Evolutionary conservation across 208 protist genomes (phyloP), one percentile per base, ranked within the genome.

Genomic region (Angomonas deanei): DNA sequence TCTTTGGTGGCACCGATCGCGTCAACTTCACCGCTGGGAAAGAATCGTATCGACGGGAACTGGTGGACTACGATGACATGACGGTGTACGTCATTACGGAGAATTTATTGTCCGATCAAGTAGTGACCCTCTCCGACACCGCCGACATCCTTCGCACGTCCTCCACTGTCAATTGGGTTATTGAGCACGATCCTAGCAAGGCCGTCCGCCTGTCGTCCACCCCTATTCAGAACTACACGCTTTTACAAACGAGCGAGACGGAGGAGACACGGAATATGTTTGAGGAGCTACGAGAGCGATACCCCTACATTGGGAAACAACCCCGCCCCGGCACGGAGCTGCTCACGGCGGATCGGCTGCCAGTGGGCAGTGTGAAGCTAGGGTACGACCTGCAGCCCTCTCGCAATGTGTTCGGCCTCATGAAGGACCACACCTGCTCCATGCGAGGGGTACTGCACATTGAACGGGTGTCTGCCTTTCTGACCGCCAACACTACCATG

Each of bases 21-120:
- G 39, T 30, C 36, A 15, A 46, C n/a, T 38, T 38, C 24, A 28
- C 6, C 27, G 4, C 2, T 6, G 28, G 38, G 50, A 23, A 59
- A 28, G 15, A 23, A 15, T 21, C 24, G 33, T 67, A 47, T 46
- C 64, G 55, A 17, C 76, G 65, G 10, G 70, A 89, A 19, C 60
- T 93, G 26, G 82, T 92, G 0, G 89, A 96, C 71, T 83, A 82
- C 72, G 89, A 84, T 61, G 76, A 76, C 4, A 70, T 92, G 50
- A 76, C 75, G 19, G 55, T 96, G 30, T 55, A 88, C 24, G 89
- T 96, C 17, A 61, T 96, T 48, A 93, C 84, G 10, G 86, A 93
- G 49, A 91, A 91, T 66, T 49, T 93, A 39, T 68, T 57, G 11
- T 76, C 79, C 1, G 63, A 74, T 49, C 81, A 77, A 32, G 66